phyloP scores from a whole-genome alignment of 2,329 filamentous ascomycete genomes.

The Corinectria fuckeliana region DNA sequence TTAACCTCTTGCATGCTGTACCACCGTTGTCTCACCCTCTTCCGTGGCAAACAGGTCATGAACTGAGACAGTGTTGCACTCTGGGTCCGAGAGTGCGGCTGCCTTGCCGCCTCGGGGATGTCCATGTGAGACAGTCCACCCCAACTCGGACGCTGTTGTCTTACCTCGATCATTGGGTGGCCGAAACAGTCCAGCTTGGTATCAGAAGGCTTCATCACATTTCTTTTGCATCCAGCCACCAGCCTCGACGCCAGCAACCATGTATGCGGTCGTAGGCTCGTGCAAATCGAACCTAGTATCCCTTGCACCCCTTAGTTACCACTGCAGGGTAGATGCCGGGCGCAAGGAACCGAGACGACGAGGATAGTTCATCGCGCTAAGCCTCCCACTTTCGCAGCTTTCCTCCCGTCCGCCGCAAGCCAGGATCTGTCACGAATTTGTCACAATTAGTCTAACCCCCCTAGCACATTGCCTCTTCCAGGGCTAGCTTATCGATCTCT shows the following conservation, averaged over 20 bases:
- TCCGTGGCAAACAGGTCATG: background rate
- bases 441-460: background rate
- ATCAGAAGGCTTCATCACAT: background rate
- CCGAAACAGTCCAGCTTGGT: too few relatives aligned
- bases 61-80: background rate
- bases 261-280: too few relatives aligned
- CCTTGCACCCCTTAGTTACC: background rate
- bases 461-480: background rate
- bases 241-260: background rate
- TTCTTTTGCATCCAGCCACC: background rate
- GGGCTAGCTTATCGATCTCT: background rate
- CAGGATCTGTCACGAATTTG: background rate
- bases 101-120: background rate
- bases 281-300: background rate
- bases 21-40: background rate
- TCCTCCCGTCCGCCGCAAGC: conserved; percentile 3
- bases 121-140: background rate
- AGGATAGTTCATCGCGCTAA: background rate
- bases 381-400: background rate
- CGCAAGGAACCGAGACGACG: background rate
- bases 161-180: too few relatives aligned
- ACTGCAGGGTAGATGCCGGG: background rate
- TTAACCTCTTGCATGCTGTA: background rate
- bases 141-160: too few relatives aligned
- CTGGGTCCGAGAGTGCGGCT: background rate